Percentiles rank a stretch among this genome's conserved stretches.
phyloP scores from a whole-genome alignment of 805 yeast genomes.

The Wilhelminamyces savonicus region DNA sequence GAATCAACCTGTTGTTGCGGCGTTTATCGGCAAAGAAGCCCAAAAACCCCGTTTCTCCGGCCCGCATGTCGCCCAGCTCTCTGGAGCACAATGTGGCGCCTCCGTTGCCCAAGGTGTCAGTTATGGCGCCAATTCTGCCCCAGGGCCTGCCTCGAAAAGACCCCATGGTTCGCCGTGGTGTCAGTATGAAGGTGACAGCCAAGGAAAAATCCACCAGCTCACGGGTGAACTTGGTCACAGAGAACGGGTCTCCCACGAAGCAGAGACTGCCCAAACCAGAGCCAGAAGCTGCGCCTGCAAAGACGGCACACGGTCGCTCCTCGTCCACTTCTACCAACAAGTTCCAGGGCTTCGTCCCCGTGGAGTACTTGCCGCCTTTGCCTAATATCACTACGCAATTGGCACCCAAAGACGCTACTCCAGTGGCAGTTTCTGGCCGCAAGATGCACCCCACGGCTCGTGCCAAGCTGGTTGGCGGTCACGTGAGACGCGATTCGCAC shows the following conservation, averaged over 20 bases:
- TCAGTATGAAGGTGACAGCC: conserved; percentile 55
- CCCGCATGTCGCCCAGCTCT: not conserved
- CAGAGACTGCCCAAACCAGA: conserved; percentile 7
- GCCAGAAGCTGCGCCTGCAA: conserved; percentile 6
- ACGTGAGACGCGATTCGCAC: conserved; percentile 59
- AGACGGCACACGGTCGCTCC: conserved; percentile 11
- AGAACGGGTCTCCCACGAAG: not conserved
- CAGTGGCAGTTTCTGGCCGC: conserved; percentile 8
- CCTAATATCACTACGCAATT: conserved; percentile 27
- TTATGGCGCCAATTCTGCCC: conserved; percentile 5
- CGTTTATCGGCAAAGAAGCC: conserved; percentile 29
- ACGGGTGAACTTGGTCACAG: conserved; percentile 7
- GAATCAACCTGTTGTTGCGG: conserved; percentile 32
- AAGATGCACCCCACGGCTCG: conserved; percentile 76
- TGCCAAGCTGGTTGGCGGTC: conserved; percentile 80
- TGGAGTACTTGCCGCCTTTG: conserved; percentile 38
- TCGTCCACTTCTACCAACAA: conserved; percentile 16
- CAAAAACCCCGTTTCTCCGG: conserved; percentile 2
- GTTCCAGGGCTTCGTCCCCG: conserved; percentile 36
- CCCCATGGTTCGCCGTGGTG: conserved; percentile 52
- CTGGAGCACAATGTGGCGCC: conserved; percentile 1
- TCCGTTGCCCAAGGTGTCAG: conserved; percentile 7
- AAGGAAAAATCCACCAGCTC: conserved; percentile 38
- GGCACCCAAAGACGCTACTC: conserved; percentile 4
- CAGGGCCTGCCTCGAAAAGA: conserved; percentile 18